Base-by-base conservation (phyloP, 2,329 filamentous ascomycete species). In the Cyanodermella asteris region DNA sequence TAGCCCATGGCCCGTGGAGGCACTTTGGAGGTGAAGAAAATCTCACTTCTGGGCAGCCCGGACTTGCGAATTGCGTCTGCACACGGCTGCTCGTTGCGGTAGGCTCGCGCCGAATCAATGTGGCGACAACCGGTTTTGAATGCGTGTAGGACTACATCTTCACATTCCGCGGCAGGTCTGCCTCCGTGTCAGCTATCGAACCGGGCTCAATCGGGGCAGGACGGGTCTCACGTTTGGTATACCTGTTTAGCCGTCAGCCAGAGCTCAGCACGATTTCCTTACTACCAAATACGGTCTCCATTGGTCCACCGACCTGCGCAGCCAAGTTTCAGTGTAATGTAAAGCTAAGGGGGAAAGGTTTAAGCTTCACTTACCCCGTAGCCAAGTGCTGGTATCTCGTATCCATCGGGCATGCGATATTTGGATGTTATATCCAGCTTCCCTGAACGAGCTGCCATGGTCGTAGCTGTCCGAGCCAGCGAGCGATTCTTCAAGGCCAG, bases 1-100 rank as follows among this genome's bases (percentile, higher is more conserved):
- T 84, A 87, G 32, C 56, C 58, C 39, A 65, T 54, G 3, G 41
- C 34, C 8, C 41, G 46, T 2, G 54, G 49, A 4, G 59, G 59
- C 6, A 71, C 55, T 39, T 72, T 72, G 31, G 57, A 64, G 5
- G 66, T 71, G 43, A 66, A 70, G 49, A 69, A 72, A 28, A 70
- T 49, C 18, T 64, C 44, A 13, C 54, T 51, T 6, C 67, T 56
- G 8, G 59, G 53, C 23, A 70, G 38, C 3, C 50, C 49, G 5
- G 59, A 57, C 26, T 51, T 50, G 2, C 50, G 43, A 31, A 71
- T 61, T 7, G 61, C 65, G 8, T 49, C 43, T 1, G 53, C 55
- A 25, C 58, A 60, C 21, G 63, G 55, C 7, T 45, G 47, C 44
- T 71, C 65, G 33, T 72, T 72, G 18, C 47, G 47, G 41, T 71